Evolutionary conservation across 2,329 filamentous ascomycete species (phyloP), one percentile per base, ranked within the genome.

Genomic region (Leptographium procerum): DNA sequence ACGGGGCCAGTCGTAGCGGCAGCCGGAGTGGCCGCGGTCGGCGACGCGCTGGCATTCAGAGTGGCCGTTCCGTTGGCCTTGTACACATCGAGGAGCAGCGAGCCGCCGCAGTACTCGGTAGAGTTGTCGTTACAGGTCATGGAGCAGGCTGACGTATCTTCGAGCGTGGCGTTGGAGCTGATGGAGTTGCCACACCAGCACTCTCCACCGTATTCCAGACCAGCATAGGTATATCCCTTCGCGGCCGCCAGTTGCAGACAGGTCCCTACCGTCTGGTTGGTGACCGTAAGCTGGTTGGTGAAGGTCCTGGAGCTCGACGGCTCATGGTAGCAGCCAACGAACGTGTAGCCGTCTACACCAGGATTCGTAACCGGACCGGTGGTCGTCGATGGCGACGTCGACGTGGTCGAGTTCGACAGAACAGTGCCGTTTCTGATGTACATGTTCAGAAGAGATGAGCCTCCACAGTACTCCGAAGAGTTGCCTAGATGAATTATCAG

Each of bases 271-370:
- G 66, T 69, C 58, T 64, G 48, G 31, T 52, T 62, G n/a, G 48
- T 16, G 14, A 50, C 47, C 2, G 62, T 61, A 16, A 64, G 33
- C 47, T 58, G 56, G 45, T 48, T 61, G 1, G 57, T 2, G 8
- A 69, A 55, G 0, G 67, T 66, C 2, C 66, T 64, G 7, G 47
- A 34, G 40, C 19, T 14, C 1, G 63, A 55, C 0, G 61, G 61
- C 58, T 69, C 67, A 16, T 62, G 62, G 60, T 72, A 73, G 60
- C 72, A 73, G 26, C 71, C 72, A 4, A 69, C 57, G 55, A 65
- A 66, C 4, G 48, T 52, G 56, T 68, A 73, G 16, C 64, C 64
- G 34, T 60, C 63, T 4, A 66, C 63, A 24, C 64, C 68, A 8
- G 69, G 67, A 59, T 76, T 76, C 3, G 70, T 68, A 6, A 63